Conservation (phyloP, 2,329 filamentous ascomycete species). For the Aspergillus puulaauensis region DNA sequence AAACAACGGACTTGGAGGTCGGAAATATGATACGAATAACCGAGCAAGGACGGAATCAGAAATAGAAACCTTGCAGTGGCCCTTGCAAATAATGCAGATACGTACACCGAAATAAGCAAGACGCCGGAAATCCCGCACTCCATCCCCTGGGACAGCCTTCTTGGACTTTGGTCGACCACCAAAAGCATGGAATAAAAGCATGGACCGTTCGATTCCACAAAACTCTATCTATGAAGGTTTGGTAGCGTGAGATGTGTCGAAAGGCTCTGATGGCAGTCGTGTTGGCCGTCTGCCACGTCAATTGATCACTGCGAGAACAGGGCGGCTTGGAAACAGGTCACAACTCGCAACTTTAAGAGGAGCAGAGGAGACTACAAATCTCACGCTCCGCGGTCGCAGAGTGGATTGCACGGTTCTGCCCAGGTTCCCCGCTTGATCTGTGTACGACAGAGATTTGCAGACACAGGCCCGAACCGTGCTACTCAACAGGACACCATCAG, state of each 20-base stretch:
- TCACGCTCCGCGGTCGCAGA: no score
- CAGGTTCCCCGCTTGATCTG: neutral
- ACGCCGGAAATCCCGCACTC: neutral
- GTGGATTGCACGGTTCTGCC: no score
- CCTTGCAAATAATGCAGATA: neutral
- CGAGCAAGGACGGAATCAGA: neutral
- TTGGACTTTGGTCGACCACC: neutral
- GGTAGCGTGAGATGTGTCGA: neutral
- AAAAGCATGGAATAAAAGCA: neutral
- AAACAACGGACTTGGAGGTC: conserved; percentile 2
- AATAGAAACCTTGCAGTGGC: conserved; percentile 3
- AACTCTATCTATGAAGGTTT: neutral
- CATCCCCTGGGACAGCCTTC: no score
- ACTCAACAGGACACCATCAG: neutral
- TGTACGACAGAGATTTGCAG: neutral
- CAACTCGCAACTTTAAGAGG: neutral
- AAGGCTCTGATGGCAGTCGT: neutral
- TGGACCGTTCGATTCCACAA: neutral
- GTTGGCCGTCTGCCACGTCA: conserved; percentile 3
- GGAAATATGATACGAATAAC: neutral
- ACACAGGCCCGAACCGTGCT: neutral
- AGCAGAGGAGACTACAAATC: neutral
- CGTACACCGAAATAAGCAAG: neutral
- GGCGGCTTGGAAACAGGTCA: neutral
- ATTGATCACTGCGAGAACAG: neutral